A percentile compares a stretch with the other conserved stretches of the same genome.
Conservation (phyloP, 2,329 filamentous ascomycete species). For the Bipolaris sorokiniana region DNA sequence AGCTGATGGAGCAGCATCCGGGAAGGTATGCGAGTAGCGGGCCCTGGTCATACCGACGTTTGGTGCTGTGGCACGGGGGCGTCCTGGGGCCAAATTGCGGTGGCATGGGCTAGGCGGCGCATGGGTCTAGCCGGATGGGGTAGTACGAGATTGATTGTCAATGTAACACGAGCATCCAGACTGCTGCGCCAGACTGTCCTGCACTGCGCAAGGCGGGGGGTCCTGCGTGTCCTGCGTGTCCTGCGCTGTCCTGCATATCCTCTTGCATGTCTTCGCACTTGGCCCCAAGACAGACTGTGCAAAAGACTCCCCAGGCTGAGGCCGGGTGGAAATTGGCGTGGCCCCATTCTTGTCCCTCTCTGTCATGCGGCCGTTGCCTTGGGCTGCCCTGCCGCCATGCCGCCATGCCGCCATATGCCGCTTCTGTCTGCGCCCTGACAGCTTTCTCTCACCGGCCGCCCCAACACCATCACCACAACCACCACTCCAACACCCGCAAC, state of each 20-base stretch:
- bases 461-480: not conserved
- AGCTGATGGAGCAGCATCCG: slow-evolving; percentile 29
- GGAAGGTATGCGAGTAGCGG: slow-evolving; percentile 17
- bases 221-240: not conserved
- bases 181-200: slow-evolving; percentile 1
- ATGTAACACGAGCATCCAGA: slow-evolving; percentile 22
- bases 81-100: slow-evolving; percentile 30
- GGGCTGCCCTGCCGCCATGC: slow-evolving; percentile 11
- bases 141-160: slow-evolving; percentile 21
- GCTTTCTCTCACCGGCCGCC: slow-evolving; percentile 24
- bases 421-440: slow-evolving; percentile 17
- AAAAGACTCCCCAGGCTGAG: not conserved
- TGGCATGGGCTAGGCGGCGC: slow-evolving; percentile 23
- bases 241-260: slow-evolving; percentile 6
- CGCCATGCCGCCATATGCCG: slow-evolving; percentile 10
- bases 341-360: slow-evolving; percentile 15
- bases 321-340: slow-evolving; percentile 15
- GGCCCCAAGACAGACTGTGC: slow-evolving; percentile 5
- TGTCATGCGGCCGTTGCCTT: slow-evolving; percentile 6
- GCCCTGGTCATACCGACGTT: slow-evolving; percentile 29
- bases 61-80: slow-evolving; percentile 28
- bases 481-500: not conserved
- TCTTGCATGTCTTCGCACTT: not conserved
- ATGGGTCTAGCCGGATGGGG: slow-evolving; percentile 25
- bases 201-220: not conserved